Evolutionary conservation across 1,284 basidiomycete genomes (phyloP).

Genomic region (Trichosporon sp.): DNA sequence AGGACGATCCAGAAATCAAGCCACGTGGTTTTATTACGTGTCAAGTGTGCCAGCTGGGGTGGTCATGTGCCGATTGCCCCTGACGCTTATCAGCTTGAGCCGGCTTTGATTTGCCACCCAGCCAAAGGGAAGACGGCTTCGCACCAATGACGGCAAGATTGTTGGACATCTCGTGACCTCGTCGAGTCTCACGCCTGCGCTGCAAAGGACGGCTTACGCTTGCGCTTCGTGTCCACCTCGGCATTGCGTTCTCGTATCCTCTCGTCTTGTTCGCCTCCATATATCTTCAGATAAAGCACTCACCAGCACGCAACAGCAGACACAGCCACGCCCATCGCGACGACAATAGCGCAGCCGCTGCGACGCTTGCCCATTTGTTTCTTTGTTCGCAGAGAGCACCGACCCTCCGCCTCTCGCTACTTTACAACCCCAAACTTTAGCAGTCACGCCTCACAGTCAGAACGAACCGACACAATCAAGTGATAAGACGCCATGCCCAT

Average conservation of each 20-base stretch:
- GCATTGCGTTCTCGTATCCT: not conserved
- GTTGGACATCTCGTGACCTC: constrained; percentile 6
- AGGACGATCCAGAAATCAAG: not conserved
- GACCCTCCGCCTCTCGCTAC: not conserved
- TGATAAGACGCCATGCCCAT: constrained; percentile 37
- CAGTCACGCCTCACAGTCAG: not conserved
- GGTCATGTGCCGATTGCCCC: not conserved
- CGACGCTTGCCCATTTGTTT: not conserved
- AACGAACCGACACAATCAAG: not conserved
- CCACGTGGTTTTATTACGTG: constrained; percentile 1
- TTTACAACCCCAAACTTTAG: not conserved
- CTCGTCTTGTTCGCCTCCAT: not conserved
- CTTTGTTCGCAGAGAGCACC: not conserved
- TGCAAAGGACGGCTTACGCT: not conserved
- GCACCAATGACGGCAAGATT: constrained; percentile 16
- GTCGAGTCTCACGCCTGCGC: constrained; percentile 18
- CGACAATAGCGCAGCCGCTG: not conserved
- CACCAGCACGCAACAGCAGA: not conserved
- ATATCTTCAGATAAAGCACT: not conserved
- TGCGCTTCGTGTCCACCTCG: constrained; percentile 7
- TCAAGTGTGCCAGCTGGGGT: not conserved
- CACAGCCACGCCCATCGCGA: not conserved
- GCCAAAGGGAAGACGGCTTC: constrained; percentile 9
- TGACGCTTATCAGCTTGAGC: not conserved
- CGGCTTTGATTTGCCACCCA: constrained; percentile 20